Conservation (phyloP, 768 basidiomycete genomes). For the Austroboletus festivus region DNA sequence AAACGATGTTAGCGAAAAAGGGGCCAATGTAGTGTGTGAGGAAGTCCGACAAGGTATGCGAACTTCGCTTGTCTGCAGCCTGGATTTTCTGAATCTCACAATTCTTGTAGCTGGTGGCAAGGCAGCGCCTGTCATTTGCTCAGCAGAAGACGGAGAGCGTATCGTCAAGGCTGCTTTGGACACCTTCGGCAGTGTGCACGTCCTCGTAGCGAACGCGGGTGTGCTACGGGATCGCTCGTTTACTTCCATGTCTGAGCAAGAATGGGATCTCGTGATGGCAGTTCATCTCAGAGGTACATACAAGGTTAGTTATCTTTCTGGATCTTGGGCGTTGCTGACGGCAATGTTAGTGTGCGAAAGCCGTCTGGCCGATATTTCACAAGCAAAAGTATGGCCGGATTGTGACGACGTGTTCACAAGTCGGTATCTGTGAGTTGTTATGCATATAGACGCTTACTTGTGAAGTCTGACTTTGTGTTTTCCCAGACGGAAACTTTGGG, state of each 20-base stretch:
- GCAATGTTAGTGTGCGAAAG: conserved; percentile 73
- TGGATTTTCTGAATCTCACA: not conserved
- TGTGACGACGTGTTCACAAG: conserved; percentile 89
- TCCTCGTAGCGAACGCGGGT: conserved; percentile 91
- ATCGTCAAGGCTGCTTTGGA: conserved; percentile 87
- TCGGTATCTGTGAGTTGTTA: conserved; percentile 78
- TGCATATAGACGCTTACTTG: not conserved
- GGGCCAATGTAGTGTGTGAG: conserved; percentile 78
- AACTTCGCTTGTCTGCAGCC: not conserved
- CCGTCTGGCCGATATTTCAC: conserved; percentile 95
- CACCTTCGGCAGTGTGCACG: conserved; percentile 83
- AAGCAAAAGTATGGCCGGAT: conserved; percentile 96
- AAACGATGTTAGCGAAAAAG: conserved; percentile 90
- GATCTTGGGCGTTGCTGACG: conserved; percentile 2
- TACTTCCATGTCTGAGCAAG: conserved; percentile 79
- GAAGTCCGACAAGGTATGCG: conserved; percentile 74
- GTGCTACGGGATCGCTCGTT: conserved; percentile 94
- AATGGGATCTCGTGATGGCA: conserved; percentile 91
- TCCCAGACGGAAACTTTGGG: conserved; percentile 87
- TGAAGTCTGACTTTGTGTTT: not conserved
- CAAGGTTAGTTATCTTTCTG: conserved; percentile 47
- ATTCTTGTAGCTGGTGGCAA: conserved; percentile 73
- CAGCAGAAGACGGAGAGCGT: conserved; percentile 87
- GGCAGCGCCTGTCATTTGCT: conserved; percentile 77
- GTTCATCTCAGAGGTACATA: conserved; percentile 91